Base-by-base conservation (phyloP, 2,329 filamentous ascomycete genomes). In the Coniochaeta sp. region DNA sequence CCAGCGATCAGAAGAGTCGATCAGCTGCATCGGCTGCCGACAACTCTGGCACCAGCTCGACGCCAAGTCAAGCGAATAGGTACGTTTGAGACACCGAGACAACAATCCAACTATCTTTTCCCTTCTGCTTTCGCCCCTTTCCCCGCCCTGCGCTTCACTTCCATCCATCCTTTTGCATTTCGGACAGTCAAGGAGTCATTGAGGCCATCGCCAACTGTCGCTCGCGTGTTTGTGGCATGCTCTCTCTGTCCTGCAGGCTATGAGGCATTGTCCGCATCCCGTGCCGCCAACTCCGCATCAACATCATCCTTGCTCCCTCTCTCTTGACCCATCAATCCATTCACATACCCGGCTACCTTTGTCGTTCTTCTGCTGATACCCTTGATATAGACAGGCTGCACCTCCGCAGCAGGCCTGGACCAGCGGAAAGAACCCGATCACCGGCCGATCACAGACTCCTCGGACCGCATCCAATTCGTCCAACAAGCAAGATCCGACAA, bases 391-490 rank as follows among this genome's bases (percentile, higher is more conserved):
- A 60, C 55, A 65, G 60, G 52, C 63, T 62, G 57, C 63, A 31
- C 56, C 60, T 50, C 57, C 65, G 57, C 59, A 66, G 58, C 58
- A 63, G 60, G 58, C 61, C 53, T 58, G 62, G 67, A 57, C 60
- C 12, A 58, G 64, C 59, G 60, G 58, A 58, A 57, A 69, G 61
- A 65, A 62, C 53, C 62, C 61, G 50, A 60, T 64, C 51, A 62
- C 63, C 30, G 61, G 59, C 50, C 62, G 59, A 51, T 56, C 62
- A 48, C 56, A 58, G 40, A 59, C 52, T 51, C 59, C 59, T 13
- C 61, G 59, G 48, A 55, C 51, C 40, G 57, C 51, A 33, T 52
- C 52, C 47, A 60, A 58, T 53, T 51, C 56, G n/a, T 52, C 57
- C 52, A 58, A 51, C 53, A 63, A 58, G 48, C 57, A 59, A 50